Evolutionary conservation across 768 basidiomycete species (phyloP), one percentile per base, ranked within the genome.

Genomic region (Lactifluus hygrophoroides): DNA sequence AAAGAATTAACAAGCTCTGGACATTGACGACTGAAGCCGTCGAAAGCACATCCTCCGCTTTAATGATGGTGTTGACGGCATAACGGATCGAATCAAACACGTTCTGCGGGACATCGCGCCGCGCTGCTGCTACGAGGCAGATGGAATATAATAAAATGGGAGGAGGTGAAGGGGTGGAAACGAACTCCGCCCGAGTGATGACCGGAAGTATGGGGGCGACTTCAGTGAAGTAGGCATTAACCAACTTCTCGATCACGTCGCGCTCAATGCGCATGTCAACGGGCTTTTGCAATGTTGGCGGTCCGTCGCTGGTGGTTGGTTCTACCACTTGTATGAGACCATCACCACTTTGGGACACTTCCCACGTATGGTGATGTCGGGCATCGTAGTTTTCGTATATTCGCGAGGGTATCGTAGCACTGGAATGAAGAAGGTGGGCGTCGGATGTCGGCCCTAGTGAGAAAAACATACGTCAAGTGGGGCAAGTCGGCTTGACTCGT

Each of bases 221-320:
- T n/a, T 94, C 85, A 21, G 79, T 77, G 73, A 96, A 99, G 74
- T 94, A 96, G 21, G 85, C 83, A 71, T 98, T 98, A 66, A 96
- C 77, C 45, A 97, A 83, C 54, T 81, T 78, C 69, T 93, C 85
- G 54, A 94, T 76, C 65, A 86, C 76, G 45, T 89, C 86, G 23
- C 83, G 82, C 67, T 91, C 90, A 59, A 94, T 79, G 37, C 82
- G 83, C 63, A 85, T 72, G 69, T 90, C 87, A 49, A 84, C 69
- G 14, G 85, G 82, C 65, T 83, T 88, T 53, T 81, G 78, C 52
- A 80, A 76, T 5, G 75, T 63, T 9, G 75, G 69, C 47, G 81
- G 78, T 47, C 78, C 75, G 58, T 88, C 86, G 40, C 81, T 80
- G 46, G 67, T 67, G 40, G 77, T 66, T 19, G 84, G 83, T 67